Percentiles rank a stretch among this genome's conserved stretches.
phyloP scores from a whole-genome alignment of 1,284 basidiomycete species.

The Boletellus deceptivus region DNA sequence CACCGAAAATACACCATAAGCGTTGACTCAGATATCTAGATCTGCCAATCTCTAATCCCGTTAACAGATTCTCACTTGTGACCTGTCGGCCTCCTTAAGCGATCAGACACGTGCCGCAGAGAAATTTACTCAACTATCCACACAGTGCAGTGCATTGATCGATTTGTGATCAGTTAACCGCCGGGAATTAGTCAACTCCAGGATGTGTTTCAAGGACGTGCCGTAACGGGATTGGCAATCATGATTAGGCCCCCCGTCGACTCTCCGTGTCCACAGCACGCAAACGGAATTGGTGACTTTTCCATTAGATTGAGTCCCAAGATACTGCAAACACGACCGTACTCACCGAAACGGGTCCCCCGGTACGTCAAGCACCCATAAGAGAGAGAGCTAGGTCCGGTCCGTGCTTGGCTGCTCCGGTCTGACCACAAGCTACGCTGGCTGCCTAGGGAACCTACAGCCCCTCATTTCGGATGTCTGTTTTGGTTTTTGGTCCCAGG shows the following conservation, averaged over 20 bases:
- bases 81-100: slow-evolving; percentile 32
- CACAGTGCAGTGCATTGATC: slow-evolving; percentile 29
- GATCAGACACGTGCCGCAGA: slow-evolving; percentile 23
- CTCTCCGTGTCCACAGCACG: slow-evolving; percentile 16
- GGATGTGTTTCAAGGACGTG: slow-evolving; percentile 28
- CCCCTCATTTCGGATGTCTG: slow-evolving; percentile 4
- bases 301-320: slow-evolving; percentile 12
- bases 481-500: slow-evolving; percentile 7
- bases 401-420: not conserved
- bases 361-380: slow-evolving; percentile 18
- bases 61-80: slow-evolving; percentile 29
- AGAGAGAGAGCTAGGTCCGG: slow-evolving; percentile 6
- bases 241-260: slow-evolving; percentile 16
- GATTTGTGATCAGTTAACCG: slow-evolving; percentile 34
- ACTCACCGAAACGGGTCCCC: slow-evolving; percentile 12
- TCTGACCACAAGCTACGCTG: slow-evolving; percentile 10
- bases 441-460: slow-evolving; percentile 15
- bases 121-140: slow-evolving; percentile 32
- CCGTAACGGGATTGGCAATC: slow-evolving; percentile 38
- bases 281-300: slow-evolving; percentile 17
- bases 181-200: slow-evolving; percentile 34
- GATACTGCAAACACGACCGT: slow-evolving; percentile 19
- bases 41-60: slow-evolving; percentile 31
- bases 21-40: slow-evolving; percentile 30
- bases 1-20: slow-evolving; percentile 22